Conservation (phyloP, 768 basidiomycete species). For the Boletus tomentosulus region DNA sequence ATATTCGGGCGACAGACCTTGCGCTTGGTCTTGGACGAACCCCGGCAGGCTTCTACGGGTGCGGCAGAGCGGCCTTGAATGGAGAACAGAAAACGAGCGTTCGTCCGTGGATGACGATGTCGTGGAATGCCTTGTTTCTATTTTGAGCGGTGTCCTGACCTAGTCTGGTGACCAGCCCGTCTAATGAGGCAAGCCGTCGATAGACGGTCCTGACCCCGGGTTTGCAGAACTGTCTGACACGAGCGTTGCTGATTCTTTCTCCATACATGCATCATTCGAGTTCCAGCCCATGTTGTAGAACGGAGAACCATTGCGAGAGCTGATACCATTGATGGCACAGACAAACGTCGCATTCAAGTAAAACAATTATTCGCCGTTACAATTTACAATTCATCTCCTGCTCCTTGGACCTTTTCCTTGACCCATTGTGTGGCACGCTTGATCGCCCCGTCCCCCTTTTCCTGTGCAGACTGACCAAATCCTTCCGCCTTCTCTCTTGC, state of each 20-base stretch:
- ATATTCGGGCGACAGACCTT: background rate
- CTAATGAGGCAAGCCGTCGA: no score
- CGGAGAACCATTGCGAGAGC: no score
- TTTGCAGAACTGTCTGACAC: background rate
- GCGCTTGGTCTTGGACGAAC: background rate
- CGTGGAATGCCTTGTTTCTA: background rate
- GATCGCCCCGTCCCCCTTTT: conserved; percentile 17
- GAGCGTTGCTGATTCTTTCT: background rate
- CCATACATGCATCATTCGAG: background rate
- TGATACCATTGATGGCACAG: background rate
- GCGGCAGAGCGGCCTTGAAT: background rate
- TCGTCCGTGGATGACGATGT: background rate
- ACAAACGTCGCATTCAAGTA: background rate
- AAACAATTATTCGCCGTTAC: background rate
- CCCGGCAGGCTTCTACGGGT: background rate
- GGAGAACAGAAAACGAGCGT: background rate
- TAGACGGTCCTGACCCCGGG: no score
- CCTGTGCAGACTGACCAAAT: conserved; percentile 18
- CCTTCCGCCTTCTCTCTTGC: conserved; percentile 24
- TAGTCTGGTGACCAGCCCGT: no score
- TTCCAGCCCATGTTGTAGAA: background rate
- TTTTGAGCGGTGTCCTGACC: no score
- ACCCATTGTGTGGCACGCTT: conserved; percentile 10
- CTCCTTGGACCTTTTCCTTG: conserved; percentile 21
- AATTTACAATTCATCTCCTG: conserved; percentile 29